Evolutionary conservation across 176 grass and related monocot genomes (phyloP), one percentile per base, ranked within the genome.

Genomic region (Areca catechu): DNA sequence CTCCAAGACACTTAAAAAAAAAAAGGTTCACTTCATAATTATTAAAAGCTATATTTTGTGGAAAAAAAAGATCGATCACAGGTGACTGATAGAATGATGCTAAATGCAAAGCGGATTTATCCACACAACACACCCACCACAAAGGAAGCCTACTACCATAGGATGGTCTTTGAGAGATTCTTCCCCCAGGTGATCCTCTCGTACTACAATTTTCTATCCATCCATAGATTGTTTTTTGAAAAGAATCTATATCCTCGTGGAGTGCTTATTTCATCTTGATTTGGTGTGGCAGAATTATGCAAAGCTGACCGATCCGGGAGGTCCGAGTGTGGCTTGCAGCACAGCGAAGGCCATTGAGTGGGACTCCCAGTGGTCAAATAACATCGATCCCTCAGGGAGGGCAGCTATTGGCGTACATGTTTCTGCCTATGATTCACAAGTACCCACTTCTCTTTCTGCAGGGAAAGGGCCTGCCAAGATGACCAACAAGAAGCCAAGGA

Each of bases 81-180:
- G 89, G 76, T 99, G 19, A 81, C 69, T 1, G 74, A 93, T 16
- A 86, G 71, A 51, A 99, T 93, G 94, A 93, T 99, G 88, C 73
- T 51, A 59, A 83, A 79, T 57, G 94, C 94, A 9, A 73, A 65
- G 2, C 47, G 72, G 1, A 28, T 52, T 21, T 99, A 79, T 75
- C 88, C 84, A 3, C 62, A 99, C 76, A 99, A 93, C 81, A 99
- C 94, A 2, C 94, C 94, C 21, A 64, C 78, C 56, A 93, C 83
- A 69, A 93, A 99, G n/a, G 88, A 99, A 73, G 94, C 79, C 0
- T 99, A 99, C 78, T 93, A 99, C 79, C 89, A 99, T 73, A 57
- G 94, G 7, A 93, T 86, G 88, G 81, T 99, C 15, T 99, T 99
- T 37, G 94, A 99, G 69, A 88, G 94, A 70, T 79, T 93, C 58